Conservation (phyloP, 129 eudicot species). For the Deinandra increscens region DNA sequence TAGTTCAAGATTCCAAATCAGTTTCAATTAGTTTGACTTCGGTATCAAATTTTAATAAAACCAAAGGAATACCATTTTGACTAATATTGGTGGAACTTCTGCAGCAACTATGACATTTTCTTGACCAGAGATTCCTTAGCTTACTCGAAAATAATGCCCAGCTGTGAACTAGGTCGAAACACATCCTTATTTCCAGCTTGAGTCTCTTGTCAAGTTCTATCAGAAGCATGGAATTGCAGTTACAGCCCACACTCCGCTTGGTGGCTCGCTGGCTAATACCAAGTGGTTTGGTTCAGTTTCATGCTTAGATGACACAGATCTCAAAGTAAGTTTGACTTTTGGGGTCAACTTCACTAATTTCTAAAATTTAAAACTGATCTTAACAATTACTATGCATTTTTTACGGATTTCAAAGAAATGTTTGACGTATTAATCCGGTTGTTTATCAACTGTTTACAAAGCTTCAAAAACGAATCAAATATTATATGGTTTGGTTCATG, state of each 20-base stretch:
- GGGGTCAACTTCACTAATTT: too few species aligned
- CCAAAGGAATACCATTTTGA: neutral
- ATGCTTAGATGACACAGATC: constrained; percentile 77
- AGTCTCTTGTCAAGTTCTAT: constrained; percentile 84
- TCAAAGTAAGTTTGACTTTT: constrained; percentile 47
- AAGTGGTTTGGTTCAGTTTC: constrained; percentile 91
- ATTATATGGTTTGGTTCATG: too few species aligned
- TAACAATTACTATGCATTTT: too few species aligned
- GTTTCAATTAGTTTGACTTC: too few species aligned
- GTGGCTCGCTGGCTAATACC: constrained; percentile 73
- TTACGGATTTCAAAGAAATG: too few species aligned
- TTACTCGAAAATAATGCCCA: constrained; percentile 78
- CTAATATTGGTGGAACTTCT: constrained; percentile 26
- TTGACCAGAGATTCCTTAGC: constrained; percentile 86
- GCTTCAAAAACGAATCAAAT: too few species aligned
- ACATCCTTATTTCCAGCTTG: constrained; percentile 91
- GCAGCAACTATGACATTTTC: constrained; percentile 93
- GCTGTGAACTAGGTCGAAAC: constrained; percentile 90
- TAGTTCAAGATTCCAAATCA: too few species aligned
- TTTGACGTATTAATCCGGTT: too few species aligned
- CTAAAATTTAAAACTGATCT: too few species aligned
- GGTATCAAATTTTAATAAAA: too few species aligned
- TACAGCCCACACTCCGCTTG: constrained; percentile 91
- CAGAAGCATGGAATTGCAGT: constrained; percentile 77
- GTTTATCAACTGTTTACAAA: too few species aligned